Conservation (phyloP, 441 rosid species). For the Gossypium davidsonii region DNA sequence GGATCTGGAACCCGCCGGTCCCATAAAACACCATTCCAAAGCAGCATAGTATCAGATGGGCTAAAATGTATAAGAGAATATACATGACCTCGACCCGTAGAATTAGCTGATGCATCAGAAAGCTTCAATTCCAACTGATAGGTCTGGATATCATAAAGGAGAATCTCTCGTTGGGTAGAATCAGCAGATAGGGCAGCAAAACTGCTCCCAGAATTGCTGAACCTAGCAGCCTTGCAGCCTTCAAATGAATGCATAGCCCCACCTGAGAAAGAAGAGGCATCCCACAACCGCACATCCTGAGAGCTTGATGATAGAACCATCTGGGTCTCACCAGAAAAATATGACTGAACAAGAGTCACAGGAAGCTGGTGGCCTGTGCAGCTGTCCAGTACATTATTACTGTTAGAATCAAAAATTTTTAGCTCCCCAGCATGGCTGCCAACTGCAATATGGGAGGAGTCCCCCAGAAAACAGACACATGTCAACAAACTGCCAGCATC, state of each 20-base stretch:
- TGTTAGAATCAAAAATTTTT: constrained; percentile 67
- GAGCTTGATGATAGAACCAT: constrained; percentile 83
- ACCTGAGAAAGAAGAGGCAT: constrained; percentile 58
- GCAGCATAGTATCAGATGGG: constrained; percentile 76
- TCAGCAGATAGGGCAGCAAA: constrained; percentile 75
- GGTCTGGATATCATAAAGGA: constrained; percentile 80
- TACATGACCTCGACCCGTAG: constrained; percentile 64
- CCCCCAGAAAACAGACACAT: constrained; percentile 71
- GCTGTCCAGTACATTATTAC: constrained; percentile 65
- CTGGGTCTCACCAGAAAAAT: constrained; percentile 52
- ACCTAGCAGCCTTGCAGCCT: constrained; percentile 85
- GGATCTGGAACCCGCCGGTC: constrained; percentile 60
- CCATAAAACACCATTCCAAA: constrained; percentile 95
- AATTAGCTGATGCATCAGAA: constrained; percentile 48
- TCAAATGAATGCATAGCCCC: constrained; percentile 76
- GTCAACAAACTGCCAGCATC: constrained; percentile 72
- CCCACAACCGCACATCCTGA: constrained; percentile 88
- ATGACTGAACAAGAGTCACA: constrained; percentile 65
- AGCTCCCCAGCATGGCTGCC: constrained; percentile 90
- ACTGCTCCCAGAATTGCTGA: constrained; percentile 70
- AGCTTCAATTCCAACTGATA: constrained; percentile 47
- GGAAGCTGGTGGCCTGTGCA: constrained; percentile 76
- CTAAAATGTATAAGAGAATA: constrained; percentile 85
- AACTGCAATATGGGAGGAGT: constrained; percentile 72
- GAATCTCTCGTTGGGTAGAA: constrained; percentile 61